phyloP scores from a whole-genome alignment of 768 basidiomycete genomes.

The Pseudohyphozyma bogoriensis region DNA sequence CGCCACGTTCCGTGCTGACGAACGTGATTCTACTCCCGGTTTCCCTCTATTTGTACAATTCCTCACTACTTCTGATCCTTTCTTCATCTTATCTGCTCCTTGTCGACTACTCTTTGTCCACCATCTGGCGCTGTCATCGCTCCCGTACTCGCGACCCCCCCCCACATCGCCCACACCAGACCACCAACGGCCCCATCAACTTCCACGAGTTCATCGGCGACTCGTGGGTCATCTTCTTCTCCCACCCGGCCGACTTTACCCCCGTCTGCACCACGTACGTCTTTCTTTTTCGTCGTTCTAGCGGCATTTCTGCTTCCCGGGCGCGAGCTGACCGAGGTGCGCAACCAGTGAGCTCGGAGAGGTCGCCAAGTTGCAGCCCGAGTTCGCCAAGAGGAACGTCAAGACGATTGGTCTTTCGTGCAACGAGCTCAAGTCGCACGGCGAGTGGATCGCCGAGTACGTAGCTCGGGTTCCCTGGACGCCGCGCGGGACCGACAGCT shows the following conservation, averaged over 20 bases:
- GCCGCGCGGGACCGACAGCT: neutral
- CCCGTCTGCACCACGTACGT: constrained; percentile 3
- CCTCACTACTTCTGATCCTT: neutral
- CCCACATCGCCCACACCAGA: no score
- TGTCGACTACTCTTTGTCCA: neutral
- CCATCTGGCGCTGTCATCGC: no score
- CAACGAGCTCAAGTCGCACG: constrained; percentile 74
- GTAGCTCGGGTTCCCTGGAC: neutral
- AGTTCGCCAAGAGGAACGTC: constrained; percentile 78
- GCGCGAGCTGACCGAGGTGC: constrained; percentile 40
- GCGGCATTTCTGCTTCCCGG: neutral
- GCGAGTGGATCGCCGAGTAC: constrained; percentile 69
- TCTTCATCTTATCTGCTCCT: neutral
- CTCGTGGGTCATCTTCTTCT: constrained; percentile 83
- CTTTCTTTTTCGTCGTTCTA: neutral
- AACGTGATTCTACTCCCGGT: no score
- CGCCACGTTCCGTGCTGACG: no score
- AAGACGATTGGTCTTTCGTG: constrained; percentile 70
- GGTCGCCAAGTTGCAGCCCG: constrained; percentile 72
- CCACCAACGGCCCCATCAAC: constrained; percentile 73
- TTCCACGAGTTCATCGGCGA: constrained; percentile 58
- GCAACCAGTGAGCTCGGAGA: constrained; percentile 97
- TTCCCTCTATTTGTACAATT: no score
- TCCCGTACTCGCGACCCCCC: no score
- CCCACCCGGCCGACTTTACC: constrained; percentile 57